Percentiles rank a stretch among this genome's conserved stretches.
Evolutionary conservation across 345 rosid species (phyloP).

Genomic region (Psidium guajava): DNA sequence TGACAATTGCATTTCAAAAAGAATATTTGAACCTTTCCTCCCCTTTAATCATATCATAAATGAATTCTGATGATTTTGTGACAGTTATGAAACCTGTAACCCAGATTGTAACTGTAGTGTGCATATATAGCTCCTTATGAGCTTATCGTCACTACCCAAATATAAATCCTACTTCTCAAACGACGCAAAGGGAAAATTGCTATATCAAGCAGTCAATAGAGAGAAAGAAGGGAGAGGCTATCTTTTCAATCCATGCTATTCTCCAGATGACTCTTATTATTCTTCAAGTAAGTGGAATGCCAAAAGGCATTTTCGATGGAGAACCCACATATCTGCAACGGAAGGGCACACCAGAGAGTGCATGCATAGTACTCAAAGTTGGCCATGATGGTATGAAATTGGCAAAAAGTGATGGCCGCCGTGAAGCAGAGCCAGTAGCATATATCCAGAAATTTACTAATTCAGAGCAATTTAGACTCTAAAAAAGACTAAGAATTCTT

Average conservation of each 20-base stretch:
- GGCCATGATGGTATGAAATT: neutral
- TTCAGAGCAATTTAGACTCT: neutral
- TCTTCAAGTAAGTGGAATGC: neutral
- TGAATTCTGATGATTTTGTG: neutral
- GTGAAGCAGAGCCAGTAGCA: neutral
- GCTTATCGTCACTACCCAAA: neutral
- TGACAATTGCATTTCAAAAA: neutral
- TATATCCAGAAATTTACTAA: neutral
- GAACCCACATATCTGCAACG: neutral
- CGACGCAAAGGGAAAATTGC: neutral
- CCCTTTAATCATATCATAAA: neutral
- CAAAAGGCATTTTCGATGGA: neutral
- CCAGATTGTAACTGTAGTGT: neutral
- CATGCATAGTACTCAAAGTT: neutral
- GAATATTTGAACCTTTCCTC: neutral
- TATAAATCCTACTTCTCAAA: neutral
- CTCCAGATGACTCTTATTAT: neutral
- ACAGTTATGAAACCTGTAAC: neutral
- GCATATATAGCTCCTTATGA: neutral
- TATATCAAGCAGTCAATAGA: neutral
- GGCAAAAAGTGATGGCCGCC: neutral
- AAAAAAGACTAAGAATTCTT: neutral
- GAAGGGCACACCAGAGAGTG: neutral
- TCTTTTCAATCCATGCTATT: neutral
- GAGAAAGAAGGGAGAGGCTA: neutral